Evolutionary conservation across 2,329 filamentous ascomycete species (phyloP), one percentile per base, ranked within the genome.

Genomic region (Aureobasidium sp.): DNA sequence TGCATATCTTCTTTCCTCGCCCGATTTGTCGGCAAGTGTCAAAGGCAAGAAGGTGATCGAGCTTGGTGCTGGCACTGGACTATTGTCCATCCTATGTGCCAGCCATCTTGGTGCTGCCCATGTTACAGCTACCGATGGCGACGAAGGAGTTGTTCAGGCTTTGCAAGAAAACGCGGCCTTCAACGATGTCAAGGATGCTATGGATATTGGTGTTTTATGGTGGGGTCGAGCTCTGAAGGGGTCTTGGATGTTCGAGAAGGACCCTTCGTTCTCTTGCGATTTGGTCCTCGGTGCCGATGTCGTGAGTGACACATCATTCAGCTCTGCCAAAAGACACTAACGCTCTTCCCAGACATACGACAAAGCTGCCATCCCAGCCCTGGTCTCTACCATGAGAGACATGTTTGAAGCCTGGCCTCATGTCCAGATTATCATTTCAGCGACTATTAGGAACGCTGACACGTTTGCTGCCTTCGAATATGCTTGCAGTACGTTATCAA

Each of bases 281-380:
- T 74, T 90, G 5, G 81, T 92, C 2, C 74, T 93, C 31, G 90
- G 88, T 4, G 88, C 89, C 37, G 89, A 93, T 71, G 83, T 93
- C 64, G 79, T 81, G 72, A 75, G 78, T 69, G 47, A 52, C 14
- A 39, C 12, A 9, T 62, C 62, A 63, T 37, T 27, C 52, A 1
- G 8, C 9, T 56, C 14, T 17, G 41, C 6, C 1, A 12, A 15
- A 29, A 29, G 6, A 37, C n/a, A 44, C 25, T 44, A 27, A 20
- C 36, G 3, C 11, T 52, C 17, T 57, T 31, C 7, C 7, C 68
- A 87, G 73, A 92, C 87, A 0, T 93, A 92, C 72, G 88, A 93
- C 70, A 79, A 78, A 64, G 77, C 77, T 39, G 80, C 84, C 45
- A 85, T 89, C 55, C 83, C 85, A 0, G 77, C 83, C 1, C 77